Evolutionary conservation across 345 rosid species (phyloP), one percentile per base, ranked within the genome.

Genomic region (Cardamine chenopodiifolia): DNA sequence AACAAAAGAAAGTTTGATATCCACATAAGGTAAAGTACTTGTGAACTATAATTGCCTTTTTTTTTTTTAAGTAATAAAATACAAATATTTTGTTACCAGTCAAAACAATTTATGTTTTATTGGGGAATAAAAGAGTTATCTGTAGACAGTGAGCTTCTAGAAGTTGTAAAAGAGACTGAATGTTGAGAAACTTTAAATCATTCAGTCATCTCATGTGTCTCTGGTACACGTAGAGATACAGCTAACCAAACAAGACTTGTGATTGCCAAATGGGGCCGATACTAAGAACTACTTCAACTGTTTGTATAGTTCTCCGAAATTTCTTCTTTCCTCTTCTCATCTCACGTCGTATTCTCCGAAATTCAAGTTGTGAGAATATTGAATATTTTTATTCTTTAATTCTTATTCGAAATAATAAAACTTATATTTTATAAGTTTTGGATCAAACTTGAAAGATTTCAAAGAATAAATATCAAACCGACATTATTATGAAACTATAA

Each of bases 241-340:
- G 68, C 60, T 74, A 74, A 67, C 62, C 62, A 39, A 75, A 60
- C 73, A 59, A 50, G 79, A 75, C 73, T 59, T 49, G 40, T 40
- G 6, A 20, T 63, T 63, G 15, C n/a, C 29, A 17, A 23, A 25
- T 22, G 4, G 56, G 71, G 22, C 66, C 71, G n/a, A 65, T 18
- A 17, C 52, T 35, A 8, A 18, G 31, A 52, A 66, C 67, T 66
- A 66, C 60, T 74, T 57, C 29, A 6, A 56, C 59, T 25, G 29
- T 32, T 22, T 17, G 2, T 26, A 35, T 37, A 37, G 10, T 75
- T 68, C 35, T 67, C 54, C 52, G n/a, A 49, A 35, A 67, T 66
- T 59, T 75, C 67, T 52, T 59, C 54, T 74, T 25, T 73, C 50
- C 57, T 55, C 25, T 56, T 23, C 56, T 54, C 48, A 55, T 23